Percentiles rank a stretch among this genome's conserved stretches.
Conservation (phyloP, 345 rosid species). For the Schrenkiella parvula region DNA sequence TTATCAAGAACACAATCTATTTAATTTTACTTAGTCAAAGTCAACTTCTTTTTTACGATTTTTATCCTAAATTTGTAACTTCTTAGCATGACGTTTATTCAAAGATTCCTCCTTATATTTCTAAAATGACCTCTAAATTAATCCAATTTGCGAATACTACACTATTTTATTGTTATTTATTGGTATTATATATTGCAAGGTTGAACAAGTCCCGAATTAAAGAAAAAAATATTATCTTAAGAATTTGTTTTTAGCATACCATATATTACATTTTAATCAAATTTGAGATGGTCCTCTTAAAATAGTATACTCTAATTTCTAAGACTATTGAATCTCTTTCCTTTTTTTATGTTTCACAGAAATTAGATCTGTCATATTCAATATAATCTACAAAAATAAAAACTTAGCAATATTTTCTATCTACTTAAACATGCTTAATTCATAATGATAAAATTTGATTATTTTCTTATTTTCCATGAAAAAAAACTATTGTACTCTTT, state of each 20-base stretch:
- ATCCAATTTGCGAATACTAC: not conserved
- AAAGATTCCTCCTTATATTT: not conserved
- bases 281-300: not conserved
- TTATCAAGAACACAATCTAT: not conserved
- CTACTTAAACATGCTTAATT: not conserved
- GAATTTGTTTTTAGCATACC: too few species aligned
- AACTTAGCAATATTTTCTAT: not conserved
- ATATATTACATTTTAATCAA: too few species aligned
- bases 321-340: not conserved
- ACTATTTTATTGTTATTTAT: not conserved
- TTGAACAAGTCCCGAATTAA: not conserved
- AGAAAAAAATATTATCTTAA: too few species aligned
- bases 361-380: not conserved
- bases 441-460: not conserved
- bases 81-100: not conserved
- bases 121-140: not conserved
- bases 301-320: not conserved
- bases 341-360: not conserved
- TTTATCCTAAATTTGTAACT: not conserved
- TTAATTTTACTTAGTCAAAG: conserved; percentile 7
- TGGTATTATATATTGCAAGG: not conserved
- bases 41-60: not conserved
- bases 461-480: not conserved
- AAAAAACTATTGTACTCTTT: not conserved
- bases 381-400: not conserved